A percentile compares a stretch with the other conserved stretches of the same genome.
Evolutionary conservation across 2,329 filamentous ascomycete species (phyloP).

Genomic region (Berkeleyomyces basicola): DNA sequence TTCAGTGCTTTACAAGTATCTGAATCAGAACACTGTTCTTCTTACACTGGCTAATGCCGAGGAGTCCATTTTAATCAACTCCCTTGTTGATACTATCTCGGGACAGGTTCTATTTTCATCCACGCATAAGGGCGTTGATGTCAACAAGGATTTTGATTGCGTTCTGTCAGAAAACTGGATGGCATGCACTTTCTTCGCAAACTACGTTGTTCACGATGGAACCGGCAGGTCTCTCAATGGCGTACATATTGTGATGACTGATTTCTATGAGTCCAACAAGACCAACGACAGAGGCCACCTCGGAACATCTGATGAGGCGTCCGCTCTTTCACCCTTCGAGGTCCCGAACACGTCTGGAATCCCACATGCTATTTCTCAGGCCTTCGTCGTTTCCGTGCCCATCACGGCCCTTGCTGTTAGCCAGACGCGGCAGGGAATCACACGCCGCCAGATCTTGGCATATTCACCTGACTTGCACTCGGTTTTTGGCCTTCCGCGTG

Average conservation of each 20-base stretch:
- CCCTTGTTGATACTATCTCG: slow-evolving; percentile 73
- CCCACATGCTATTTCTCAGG: slow-evolving; percentile 63
- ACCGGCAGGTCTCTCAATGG: slow-evolving; percentile 47
- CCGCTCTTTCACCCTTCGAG: slow-evolving; percentile 52
- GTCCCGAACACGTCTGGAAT: slow-evolving; percentile 37
- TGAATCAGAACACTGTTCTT: slow-evolving; percentile 73
- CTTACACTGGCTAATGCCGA: slow-evolving; percentile 50
- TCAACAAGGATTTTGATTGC: slow-evolving; percentile 55
- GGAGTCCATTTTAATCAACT: slow-evolving; percentile 46
- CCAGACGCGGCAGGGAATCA: slow-evolving; percentile 82
- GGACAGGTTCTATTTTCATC: slow-evolving; percentile 61
- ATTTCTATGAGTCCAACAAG: slow-evolving; percentile 74
- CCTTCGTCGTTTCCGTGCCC: slow-evolving; percentile 65
- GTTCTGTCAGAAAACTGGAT: slow-evolving; percentile 91
- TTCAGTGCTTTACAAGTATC: slow-evolving; percentile 91
- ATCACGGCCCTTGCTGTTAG: slow-evolving; percentile 69
- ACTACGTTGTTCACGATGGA: slow-evolving; percentile 40
- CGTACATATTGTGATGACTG: slow-evolving; percentile 70
- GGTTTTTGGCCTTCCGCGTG: slow-evolving; percentile 64
- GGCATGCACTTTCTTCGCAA: slow-evolving; percentile 60
- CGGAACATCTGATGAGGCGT: slow-evolving; percentile 47
- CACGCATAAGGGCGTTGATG: slow-evolving; percentile 57
- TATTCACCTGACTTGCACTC: slow-evolving; percentile 57
- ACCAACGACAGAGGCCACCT: slow-evolving; percentile 75
- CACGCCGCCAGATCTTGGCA: slow-evolving; percentile 64